A percentile compares a stretch with the other conserved stretches of the same genome.
phyloP scores from a whole-genome alignment of 202 grass and related monocot genomes.

The Brachypodium distachyon region DNA sequence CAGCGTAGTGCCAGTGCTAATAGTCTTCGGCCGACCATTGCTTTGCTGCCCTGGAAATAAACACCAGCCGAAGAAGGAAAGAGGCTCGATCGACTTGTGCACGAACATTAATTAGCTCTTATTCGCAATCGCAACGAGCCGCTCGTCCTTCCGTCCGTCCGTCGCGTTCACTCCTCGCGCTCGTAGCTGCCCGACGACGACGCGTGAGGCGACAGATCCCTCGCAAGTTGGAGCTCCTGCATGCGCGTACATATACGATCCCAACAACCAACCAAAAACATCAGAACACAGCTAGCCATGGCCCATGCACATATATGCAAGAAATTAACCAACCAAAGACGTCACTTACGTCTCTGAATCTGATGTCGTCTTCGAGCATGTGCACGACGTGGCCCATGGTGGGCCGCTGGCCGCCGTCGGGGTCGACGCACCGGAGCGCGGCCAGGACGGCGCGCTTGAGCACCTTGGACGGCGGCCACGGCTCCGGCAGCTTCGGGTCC shows the following conservation, averaged over 20 bases:
- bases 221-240: constrained; percentile 39
- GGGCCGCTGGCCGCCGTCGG: constrained; percentile 52
- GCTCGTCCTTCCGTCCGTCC: neutral
- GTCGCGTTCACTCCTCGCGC: neutral
- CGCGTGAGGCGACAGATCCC: constrained; percentile 13
- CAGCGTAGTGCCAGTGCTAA: too few species aligned
- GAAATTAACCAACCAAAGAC: too few species aligned
- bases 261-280: too few species aligned
- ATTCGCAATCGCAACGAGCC: neutral
- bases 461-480: constrained; percentile 50
- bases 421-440: constrained; percentile 81
- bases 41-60: neutral
- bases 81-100: neutral
- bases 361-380: constrained; percentile 72
- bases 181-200: constrained; percentile 17
- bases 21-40: neutral
- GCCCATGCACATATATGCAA: too few species aligned
- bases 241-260: too few species aligned
- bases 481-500: constrained; percentile 59
- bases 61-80: neutral
- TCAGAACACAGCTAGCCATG: neutral
- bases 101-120: neutral
- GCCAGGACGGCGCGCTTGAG: constrained; percentile 69
- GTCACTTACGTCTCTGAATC: constrained; percentile 51
- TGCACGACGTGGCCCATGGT: constrained; percentile 78